Evolutionary conservation across 371 early-diverging fungal species (phyloP), one percentile per base, ranked within the genome.

Genomic region (Aphelidium insulamus): DNA sequence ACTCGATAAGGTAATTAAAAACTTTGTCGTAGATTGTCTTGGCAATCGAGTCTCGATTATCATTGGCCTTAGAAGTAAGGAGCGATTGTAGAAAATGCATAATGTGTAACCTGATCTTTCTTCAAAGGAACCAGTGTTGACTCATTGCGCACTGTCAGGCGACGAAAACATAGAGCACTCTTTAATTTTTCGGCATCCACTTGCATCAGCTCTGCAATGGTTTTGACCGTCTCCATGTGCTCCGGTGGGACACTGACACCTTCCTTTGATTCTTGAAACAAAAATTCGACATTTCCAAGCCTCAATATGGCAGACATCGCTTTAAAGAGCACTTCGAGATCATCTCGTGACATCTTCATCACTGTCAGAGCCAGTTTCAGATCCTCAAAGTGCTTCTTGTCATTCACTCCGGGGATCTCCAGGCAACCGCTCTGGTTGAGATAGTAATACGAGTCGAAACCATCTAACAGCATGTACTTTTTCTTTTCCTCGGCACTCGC

Each of bases 21-120:
- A 88, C 83, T 28, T 91, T 64, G 56, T 98, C 98, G 52, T 98
- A 99, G 43, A 86, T 68, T 3, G 78, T 69, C 46, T 91, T 83
- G 10, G 66, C 69, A 2, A 99, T 92, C 81, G 84, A 84, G 46
- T 98, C 98, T 19, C 83, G 64, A 1, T 98, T 97, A 4, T 97
- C 98, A 52, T 77, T 81, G 41, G 95, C 79, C 37, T 66, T 65
- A 2, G 98, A 98, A 25, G 70, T 67, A 33, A 98, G 52, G 20
- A 98, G 54, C 24, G 73, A 62, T 38, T 81, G 80, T 29, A 71
- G 68, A 49, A 99, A 94, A 8, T 80, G 77, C 0, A 61, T 57
- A 21, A 78, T 67, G 9, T 78, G 72, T 21, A 98, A 78, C 6
- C 91, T 87, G 1, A 99, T 62, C n/a, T 95, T 69, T 32, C 88